Base-by-base conservation (phyloP, 805 yeast species). In the Hanseniaspora taiwanica region DNA sequence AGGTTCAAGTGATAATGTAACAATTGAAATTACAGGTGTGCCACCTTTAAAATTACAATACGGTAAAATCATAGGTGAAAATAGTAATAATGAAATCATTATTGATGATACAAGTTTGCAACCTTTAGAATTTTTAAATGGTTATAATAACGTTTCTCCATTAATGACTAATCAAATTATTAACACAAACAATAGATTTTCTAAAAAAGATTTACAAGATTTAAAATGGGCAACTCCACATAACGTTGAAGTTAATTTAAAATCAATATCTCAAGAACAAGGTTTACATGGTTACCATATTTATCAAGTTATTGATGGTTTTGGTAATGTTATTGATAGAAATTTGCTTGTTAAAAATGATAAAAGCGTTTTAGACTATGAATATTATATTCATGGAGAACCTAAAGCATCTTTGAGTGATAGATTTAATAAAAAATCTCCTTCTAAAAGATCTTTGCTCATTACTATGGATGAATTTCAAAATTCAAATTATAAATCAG, bases 41-140 rank as follows among this genome's bases (percentile, higher is more conserved):
- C 78, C 89, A 1, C 97, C 98, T 0, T 58, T 81, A 43, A 71
- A 70, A 18, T 59, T 81, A 27, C 63, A 65, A 33, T 79, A 78
- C 51, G 69, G 68, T 35, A 75, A 74, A 44, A 49, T 64, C 13
- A 55, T 69, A 18, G 60, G 62, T 42, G 64, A 54, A 21, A 51
- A 61, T 19, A 52, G 51, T n/a, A 19, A 21, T 9, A 56, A 59
- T 12, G 51, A 49, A 25, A 52, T 60, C 35, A 27, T 39, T 35
- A 18, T 35, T 20, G 55, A 58, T 24, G 71, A 70, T 40, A 68
- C 68, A 35, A 60, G 66, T 34, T 48, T 70, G 19, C 72, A 68
- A 40, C 80, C 81, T 2, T 73, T 69, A 35, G 59, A 56, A 35
- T 68, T 72, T 42, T 56, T 60, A 18, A 9, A 9, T 9, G 33